A percentile compares a stretch with the other conserved stretches of the same genome.
Conservation (phyloP, 148 eudicot genomes). For the Chenopodium berlandieri region DNA sequence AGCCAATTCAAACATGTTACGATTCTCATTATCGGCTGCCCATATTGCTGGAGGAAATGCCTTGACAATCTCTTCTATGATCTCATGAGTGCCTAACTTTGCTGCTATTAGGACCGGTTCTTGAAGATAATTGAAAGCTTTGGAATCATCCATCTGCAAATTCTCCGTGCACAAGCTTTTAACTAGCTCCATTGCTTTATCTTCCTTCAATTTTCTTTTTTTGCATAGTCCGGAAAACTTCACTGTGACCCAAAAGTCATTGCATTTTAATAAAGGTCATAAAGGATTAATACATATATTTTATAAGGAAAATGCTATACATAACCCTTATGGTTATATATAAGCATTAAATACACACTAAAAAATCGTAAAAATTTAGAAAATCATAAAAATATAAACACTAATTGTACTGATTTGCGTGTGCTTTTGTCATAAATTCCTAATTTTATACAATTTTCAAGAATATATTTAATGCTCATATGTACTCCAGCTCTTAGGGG, state of each 20-base stretch:
- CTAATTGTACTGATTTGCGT: no score
- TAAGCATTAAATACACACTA: no score
- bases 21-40: conserved; percentile 23
- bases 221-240: neutral
- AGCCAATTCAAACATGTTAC: conserved; percentile 30
- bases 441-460: no score
- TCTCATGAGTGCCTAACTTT: conserved; percentile 25
- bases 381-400: no score
- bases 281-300: no score
- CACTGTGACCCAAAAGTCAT: neutral
- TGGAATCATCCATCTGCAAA: conserved; percentile 23
- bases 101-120: conserved; percentile 33
- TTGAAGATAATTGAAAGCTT: conserved; percentile 25
- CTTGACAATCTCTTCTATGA: conserved; percentile 30
- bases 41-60: conserved; percentile 30
- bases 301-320: no score
- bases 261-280: no score
- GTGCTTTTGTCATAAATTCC: no score
- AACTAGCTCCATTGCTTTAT: conserved; percentile 19
- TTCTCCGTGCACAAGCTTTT: conserved; percentile 27
- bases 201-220: neutral
- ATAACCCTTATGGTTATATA: no score
- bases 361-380: no score
- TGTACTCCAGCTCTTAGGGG: no score
- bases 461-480: no score